phyloP scores from a whole-genome alignment of 495 filamentous ascomycete species.

The Talaromyces trachyspermus region DNA sequence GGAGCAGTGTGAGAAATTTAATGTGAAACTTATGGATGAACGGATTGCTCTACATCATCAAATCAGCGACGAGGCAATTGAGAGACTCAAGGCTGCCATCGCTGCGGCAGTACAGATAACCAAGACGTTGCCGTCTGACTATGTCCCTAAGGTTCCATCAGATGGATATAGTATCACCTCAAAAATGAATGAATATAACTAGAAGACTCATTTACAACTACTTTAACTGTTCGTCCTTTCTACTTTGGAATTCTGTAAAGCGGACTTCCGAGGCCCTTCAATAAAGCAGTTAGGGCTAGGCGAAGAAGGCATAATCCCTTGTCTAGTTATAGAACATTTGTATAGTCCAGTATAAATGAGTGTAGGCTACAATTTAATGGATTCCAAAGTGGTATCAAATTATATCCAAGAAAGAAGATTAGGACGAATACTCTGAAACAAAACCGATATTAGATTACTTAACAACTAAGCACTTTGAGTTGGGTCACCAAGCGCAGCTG shows the following conservation, averaged over 20 bases:
- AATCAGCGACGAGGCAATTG: conserved; percentile 17
- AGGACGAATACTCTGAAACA: background rate
- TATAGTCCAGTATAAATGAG: background rate
- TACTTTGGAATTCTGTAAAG: background rate
- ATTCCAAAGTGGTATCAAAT: background rate
- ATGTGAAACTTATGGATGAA: conserved; percentile 19
- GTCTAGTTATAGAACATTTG: too few relatives aligned
- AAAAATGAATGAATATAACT: conserved; percentile 20
- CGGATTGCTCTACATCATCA: conserved; percentile 21
- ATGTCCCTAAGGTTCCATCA: conserved; percentile 6
- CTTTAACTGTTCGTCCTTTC: too few relatives aligned
- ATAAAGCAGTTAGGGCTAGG: background rate
- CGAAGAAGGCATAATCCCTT: background rate
- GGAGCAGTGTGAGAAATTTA: conserved; percentile 13
- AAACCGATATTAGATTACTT: background rate
- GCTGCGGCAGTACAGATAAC: conserved; percentile 11
- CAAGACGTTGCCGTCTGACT: conserved; percentile 6
- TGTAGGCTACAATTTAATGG: background rate
- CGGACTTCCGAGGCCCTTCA: too few relatives aligned
- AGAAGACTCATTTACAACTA: too few relatives aligned
- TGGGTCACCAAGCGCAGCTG: conserved; percentile 15
- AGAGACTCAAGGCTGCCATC: conserved; percentile 16
- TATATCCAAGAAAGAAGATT: background rate
- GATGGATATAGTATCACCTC: conserved; percentile 14
- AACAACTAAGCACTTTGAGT: conserved; percentile 12